phyloP scores from a whole-genome alignment of 345 rosid species.

The Carallia brachiata region DNA sequence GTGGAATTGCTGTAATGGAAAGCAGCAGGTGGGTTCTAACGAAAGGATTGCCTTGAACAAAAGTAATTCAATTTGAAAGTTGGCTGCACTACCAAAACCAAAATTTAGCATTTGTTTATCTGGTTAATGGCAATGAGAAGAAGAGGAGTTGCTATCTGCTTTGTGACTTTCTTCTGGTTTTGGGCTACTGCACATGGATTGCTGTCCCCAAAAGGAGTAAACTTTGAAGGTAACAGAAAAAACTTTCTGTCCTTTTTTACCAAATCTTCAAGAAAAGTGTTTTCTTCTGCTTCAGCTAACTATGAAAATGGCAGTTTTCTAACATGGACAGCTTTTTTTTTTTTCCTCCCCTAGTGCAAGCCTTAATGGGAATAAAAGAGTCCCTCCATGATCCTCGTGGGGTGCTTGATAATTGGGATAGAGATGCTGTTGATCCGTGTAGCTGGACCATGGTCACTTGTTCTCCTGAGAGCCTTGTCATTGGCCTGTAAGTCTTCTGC shows the following conservation, averaged over 20 bases:
- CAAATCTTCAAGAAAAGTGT: slow-evolving; percentile 5
- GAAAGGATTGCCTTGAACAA: slow-evolving; percentile 32
- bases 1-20: slow-evolving; percentile 51
- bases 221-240: slow-evolving; percentile 67
- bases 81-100: slow-evolving; percentile 11
- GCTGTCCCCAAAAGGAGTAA: slow-evolving; percentile 83
- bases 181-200: slow-evolving; percentile 46
- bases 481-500: slow-evolving; percentile 64
- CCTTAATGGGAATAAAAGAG: slow-evolving; percentile 75
- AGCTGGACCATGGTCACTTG: slow-evolving; percentile 98
- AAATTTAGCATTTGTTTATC: slow-evolving; percentile 29
- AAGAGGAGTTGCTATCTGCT: slow-evolving; percentile 26
- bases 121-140: slow-evolving; percentile 30
- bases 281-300: slow-evolving; percentile 1
- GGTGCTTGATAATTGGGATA: slow-evolving; percentile 90
- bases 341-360: slow-evolving; percentile 52
- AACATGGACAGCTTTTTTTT: slow-evolving; percentile 13
- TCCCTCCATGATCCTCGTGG: slow-evolving; percentile 81
- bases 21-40: slow-evolving; percentile 38
- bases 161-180: slow-evolving; percentile 46
- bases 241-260: background rate
- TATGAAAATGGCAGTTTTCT: slow-evolving; percentile 13
- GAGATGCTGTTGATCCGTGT: slow-evolving; percentile 92
- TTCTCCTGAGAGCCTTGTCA: slow-evolving; percentile 65
- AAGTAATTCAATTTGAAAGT: slow-evolving; percentile 28